Conservation (phyloP, 192 early-diverging fungal genomes). For the Dimargaris xerosporica region DNA sequence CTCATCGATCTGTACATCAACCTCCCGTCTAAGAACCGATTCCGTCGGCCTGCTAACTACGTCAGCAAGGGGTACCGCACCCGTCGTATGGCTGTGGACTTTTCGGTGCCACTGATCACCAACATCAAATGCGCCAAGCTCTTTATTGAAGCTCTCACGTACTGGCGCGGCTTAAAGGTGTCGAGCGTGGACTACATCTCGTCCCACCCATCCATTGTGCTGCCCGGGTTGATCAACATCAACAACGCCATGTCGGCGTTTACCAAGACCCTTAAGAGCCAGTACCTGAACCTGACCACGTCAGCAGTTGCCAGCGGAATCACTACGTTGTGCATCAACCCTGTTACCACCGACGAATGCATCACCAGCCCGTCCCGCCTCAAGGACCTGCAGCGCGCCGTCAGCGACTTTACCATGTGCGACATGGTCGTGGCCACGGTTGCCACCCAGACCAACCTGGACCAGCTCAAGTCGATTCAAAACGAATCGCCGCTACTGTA, state of each 20-base stretch:
- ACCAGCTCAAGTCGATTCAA: constrained; percentile 27
- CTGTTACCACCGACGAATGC: constrained; percentile 25
- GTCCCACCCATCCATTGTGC: constrained; percentile 59
- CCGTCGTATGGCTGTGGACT: constrained; percentile 95
- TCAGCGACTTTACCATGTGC: constrained; percentile 46
- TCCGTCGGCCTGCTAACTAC: constrained; percentile 89
- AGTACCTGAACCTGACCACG: constrained; percentile 47
- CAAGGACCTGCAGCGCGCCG: constrained; percentile 29
- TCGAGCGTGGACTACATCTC: constrained; percentile 80
- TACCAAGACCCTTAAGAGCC: constrained; percentile 23
- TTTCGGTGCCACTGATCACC: constrained; percentile 91
- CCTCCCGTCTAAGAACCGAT: constrained; percentile 92
- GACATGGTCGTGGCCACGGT: constrained; percentile 59
- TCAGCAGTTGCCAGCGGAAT: constrained; percentile 76
- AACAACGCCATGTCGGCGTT: constrained; percentile 45
- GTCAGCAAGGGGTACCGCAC: constrained; percentile 88
- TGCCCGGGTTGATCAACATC: constrained; percentile 85
- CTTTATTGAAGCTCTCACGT: constrained; percentile 87
- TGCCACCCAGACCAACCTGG: constrained; percentile 49
- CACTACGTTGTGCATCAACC: constrained; percentile 53
- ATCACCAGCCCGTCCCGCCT: constrained; percentile 20
- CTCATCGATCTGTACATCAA: constrained; percentile 98
- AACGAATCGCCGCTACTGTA: constrained; percentile 36
- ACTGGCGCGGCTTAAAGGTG: constrained; percentile 31
- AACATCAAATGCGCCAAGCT: constrained; percentile 99